These are phyloP conservation scores for Penicillium manginii DNA, from an alignment of 495 filamentous ascomycete species.

Conservation along the genomic window DNA sequence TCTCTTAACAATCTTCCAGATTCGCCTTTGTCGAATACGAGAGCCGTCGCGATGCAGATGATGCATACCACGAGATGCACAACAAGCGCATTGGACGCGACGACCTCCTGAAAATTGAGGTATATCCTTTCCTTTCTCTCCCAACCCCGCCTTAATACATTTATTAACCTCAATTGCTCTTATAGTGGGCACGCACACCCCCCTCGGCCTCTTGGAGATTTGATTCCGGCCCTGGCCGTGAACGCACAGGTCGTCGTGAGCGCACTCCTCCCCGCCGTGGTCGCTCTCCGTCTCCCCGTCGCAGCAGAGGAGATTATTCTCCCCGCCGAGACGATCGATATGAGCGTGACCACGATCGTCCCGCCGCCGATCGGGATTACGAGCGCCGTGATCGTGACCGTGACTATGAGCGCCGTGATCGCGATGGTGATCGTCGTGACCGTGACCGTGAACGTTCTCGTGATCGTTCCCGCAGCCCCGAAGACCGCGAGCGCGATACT, in stretches of 20 bases:
- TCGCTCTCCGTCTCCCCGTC: constrained; percentile 74
- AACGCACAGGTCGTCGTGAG: constrained; percentile 57
- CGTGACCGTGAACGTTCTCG: constrained; percentile 63
- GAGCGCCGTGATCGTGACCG: constrained; percentile 82
- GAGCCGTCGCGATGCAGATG: constrained; percentile 97
- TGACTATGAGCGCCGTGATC: constrained; percentile 59
- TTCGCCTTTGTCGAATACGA: constrained; percentile 99
- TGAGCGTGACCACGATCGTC: constrained; percentile 69
- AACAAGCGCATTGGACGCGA: constrained; percentile 98
- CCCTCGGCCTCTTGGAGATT: constrained; percentile 99
- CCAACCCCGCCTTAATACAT: constrained; percentile 8
- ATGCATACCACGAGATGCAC: constrained; percentile 99
- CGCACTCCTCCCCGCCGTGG: constrained; percentile 81
- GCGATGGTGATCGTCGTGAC: constrained; percentile 69
- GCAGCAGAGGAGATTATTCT: constrained; percentile 80
- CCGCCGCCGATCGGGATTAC: constrained; percentile 64
- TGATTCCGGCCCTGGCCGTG: constrained; percentile 68
- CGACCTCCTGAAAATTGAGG: constrained; percentile 97
- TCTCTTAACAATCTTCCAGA: constrained; percentile 49
- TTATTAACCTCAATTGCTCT: neutral
- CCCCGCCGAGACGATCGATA: constrained; percentile 90
- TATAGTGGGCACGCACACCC: constrained; percentile 97
- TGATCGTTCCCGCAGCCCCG: constrained; percentile 62
- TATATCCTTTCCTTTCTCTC: constrained; percentile 46
- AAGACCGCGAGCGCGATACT: constrained; percentile 68